Percentiles rank a stretch among this genome's conserved stretches.
These are phyloP conservation scores for Rhodotorula graminis DNA, from an alignment of 768 basidiomycete species.

Conservation along the genomic window DNA sequence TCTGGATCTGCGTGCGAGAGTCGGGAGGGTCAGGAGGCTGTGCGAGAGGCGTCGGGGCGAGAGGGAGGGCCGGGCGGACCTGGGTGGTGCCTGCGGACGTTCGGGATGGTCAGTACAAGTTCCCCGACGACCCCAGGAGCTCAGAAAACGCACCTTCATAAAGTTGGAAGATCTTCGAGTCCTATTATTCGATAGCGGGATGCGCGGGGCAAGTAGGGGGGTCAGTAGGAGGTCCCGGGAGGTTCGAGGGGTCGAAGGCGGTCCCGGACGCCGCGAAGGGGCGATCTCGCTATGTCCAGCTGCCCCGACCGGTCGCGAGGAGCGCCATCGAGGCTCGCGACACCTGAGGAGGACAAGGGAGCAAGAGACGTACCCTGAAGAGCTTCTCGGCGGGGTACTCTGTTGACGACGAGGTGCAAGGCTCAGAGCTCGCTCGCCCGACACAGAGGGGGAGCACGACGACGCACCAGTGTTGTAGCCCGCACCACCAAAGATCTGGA, in stretches of 20 bases:
- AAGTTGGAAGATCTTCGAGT: constrained; percentile 46
- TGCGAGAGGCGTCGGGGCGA: not conserved
- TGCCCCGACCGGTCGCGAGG: too few relatives aligned
- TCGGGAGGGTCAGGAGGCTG: not conserved
- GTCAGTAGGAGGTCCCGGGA: not conserved
- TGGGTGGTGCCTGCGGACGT: not conserved
- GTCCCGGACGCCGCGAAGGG: too few relatives aligned
- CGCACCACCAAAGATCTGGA: constrained; percentile 47
- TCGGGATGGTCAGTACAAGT: too few relatives aligned
- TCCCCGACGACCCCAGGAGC: too few relatives aligned
- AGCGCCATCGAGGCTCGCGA: too few relatives aligned
- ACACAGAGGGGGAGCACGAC: too few relatives aligned
- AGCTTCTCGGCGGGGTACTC: constrained; percentile 50
- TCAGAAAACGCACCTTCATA: constrained; percentile 43
- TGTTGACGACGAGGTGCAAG: too few relatives aligned
- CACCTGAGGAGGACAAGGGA: too few relatives aligned
- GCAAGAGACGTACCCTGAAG: constrained; percentile 23
- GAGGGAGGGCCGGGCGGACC: not conserved
- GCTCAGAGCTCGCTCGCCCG: not conserved
- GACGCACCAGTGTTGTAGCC: constrained; percentile 1
- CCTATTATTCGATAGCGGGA: not conserved
- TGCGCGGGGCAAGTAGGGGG: not conserved
- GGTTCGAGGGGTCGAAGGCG: too few relatives aligned
- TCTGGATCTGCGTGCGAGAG: constrained; percentile 43
- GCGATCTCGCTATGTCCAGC: too few relatives aligned